Percentiles rank a stretch among this genome's conserved stretches.
phyloP scores from a whole-genome alignment of 805 yeast species.

The Candida chauliodis region DNA sequence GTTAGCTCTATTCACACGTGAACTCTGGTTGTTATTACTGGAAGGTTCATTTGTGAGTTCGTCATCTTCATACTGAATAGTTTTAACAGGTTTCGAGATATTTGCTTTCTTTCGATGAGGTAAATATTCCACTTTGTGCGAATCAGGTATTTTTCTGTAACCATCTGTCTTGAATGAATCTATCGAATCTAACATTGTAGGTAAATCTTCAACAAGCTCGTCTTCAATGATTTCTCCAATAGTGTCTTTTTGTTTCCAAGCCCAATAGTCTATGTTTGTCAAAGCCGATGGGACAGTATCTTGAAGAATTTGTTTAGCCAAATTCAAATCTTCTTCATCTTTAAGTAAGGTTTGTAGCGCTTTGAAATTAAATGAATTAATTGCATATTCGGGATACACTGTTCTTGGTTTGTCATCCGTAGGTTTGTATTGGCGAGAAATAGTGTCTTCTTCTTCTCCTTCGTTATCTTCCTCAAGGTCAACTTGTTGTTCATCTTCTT shows the following conservation, averaged over 20 bases:
- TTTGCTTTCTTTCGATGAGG: conserved; percentile 75
- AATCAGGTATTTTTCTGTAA: conserved; percentile 67
- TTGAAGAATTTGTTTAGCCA: conserved; percentile 43
- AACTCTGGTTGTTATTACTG: conserved; percentile 45
- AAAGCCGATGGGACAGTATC: conserved; percentile 9
- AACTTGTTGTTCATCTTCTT: conserved; percentile 12
- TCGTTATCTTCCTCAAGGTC: conserved; percentile 19
- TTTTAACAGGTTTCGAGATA: conserved; percentile 59
- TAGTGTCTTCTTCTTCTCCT: conserved; percentile 19
- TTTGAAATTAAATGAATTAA: conserved; percentile 36
- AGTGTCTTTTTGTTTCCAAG: conserved; percentile 51
- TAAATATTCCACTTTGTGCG: conserved; percentile 67
- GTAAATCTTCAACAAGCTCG: conserved; percentile 25
- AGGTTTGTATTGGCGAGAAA: conserved; percentile 45
- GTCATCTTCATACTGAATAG: conserved; percentile 64
- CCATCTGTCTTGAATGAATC: conserved; percentile 76
- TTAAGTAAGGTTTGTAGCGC: conserved; percentile 52
- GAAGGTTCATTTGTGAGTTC: conserved; percentile 19
- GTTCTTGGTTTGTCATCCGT: conserved; percentile 49
- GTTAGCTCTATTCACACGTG: conserved; percentile 82
- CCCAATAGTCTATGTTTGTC: conserved; percentile 54
- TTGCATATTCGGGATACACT: conserved; percentile 45
- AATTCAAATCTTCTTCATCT: conserved; percentile 70
- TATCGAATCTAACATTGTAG: conserved; percentile 39
- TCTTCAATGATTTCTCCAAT: conserved; percentile 23